Conservation (phyloP, 1,139 yeast species). For the Sugiyamaella neomexicana region DNA sequence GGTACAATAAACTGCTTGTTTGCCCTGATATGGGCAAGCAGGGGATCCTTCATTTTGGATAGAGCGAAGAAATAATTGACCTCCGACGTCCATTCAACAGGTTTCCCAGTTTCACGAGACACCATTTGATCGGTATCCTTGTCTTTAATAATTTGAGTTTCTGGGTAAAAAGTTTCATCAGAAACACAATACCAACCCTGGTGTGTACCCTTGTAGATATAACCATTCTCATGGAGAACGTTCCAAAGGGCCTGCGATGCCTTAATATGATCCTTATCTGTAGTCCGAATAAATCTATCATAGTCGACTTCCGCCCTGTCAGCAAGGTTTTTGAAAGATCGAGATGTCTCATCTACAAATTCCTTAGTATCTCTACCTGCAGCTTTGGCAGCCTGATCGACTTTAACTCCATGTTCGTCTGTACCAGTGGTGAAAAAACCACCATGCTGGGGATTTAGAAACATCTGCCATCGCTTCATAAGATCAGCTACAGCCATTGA, state of each 20-base stretch:
- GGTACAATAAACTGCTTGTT: conserved; percentile 66
- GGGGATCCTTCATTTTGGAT: conserved; percentile 54
- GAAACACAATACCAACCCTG: conserved; percentile 94
- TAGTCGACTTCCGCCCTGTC: conserved; percentile 54
- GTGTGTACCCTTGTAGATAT: conserved; percentile 79
- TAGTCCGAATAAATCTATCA: conserved; percentile 85
- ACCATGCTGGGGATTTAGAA: conserved; percentile 39
- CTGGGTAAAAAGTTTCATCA: conserved; percentile 94
- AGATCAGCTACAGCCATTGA: conserved; percentile 85
- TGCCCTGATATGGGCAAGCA: conserved; percentile 51
- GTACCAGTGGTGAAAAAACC: conserved; percentile 80
- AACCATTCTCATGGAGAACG: conserved; percentile 56
- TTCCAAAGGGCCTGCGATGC: conserved; percentile 75
- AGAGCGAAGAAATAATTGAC: conserved; percentile 83
- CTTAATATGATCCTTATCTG: conserved; percentile 71
- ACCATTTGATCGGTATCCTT: conserved; percentile 45
- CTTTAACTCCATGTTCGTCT: conserved; percentile 95
- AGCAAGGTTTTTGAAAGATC: conserved; percentile 65
- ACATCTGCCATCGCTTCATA: conserved; percentile 65
- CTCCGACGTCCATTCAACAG: conserved; percentile 75
- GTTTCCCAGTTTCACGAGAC: conserved; percentile 74
- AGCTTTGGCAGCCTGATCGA: conserved; percentile 70
- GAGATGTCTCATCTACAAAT: conserved; percentile 71
- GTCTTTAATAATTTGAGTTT: conserved; percentile 63
- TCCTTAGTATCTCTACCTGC: conserved; percentile 56